phyloP scores from a whole-genome alignment of 2,329 filamentous ascomycete species.

The Bipolaris oryzae region DNA sequence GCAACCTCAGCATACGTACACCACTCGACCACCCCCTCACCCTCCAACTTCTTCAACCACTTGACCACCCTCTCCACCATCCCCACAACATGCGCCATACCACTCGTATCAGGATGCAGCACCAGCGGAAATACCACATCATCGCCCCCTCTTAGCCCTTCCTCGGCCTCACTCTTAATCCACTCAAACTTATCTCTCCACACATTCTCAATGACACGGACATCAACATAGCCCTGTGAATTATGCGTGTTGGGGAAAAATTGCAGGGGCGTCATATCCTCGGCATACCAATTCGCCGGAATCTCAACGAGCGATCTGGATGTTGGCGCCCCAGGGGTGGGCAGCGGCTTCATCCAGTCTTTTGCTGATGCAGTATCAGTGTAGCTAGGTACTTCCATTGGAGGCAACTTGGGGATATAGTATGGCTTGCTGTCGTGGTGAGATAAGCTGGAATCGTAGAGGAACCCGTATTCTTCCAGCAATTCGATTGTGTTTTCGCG shows the following conservation, averaged over 20 bases:
- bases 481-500: slow-evolving; percentile 56
- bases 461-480: slow-evolving; percentile 56
- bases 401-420: slow-evolving; percentile 52
- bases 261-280: slow-evolving; percentile 59
- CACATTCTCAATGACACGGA: slow-evolving; percentile 63
- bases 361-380: slow-evolving; percentile 43
- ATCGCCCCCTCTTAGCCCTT: slow-evolving; percentile 38
- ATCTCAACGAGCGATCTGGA: slow-evolving; percentile 53
- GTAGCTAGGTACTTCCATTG: slow-evolving; percentile 53
- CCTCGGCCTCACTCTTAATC: slow-evolving; percentile 49
- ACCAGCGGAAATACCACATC: slow-evolving; percentile 58
- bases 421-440: slow-evolving; percentile 60
- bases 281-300: slow-evolving; percentile 59
- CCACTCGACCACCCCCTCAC: slow-evolving; percentile 55
- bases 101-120: slow-evolving; percentile 64
- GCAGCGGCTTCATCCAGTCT: slow-evolving; percentile 55
- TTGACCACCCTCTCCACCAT: slow-evolving; percentile 60
- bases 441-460: slow-evolving; percentile 59
- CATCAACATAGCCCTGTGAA: slow-evolving; percentile 64
- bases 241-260: slow-evolving; percentile 57
- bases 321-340: slow-evolving; percentile 29
- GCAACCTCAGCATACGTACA: slow-evolving; percentile 53
- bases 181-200: slow-evolving; percentile 66
- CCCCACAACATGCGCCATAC: slow-evolving; percentile 66
- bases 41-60: slow-evolving; percentile 57